These are phyloP conservation scores for Talaromyces amestolkiae DNA, from an alignment of 2,329 filamentous ascomycete genomes.

Conservation along the genomic window DNA sequence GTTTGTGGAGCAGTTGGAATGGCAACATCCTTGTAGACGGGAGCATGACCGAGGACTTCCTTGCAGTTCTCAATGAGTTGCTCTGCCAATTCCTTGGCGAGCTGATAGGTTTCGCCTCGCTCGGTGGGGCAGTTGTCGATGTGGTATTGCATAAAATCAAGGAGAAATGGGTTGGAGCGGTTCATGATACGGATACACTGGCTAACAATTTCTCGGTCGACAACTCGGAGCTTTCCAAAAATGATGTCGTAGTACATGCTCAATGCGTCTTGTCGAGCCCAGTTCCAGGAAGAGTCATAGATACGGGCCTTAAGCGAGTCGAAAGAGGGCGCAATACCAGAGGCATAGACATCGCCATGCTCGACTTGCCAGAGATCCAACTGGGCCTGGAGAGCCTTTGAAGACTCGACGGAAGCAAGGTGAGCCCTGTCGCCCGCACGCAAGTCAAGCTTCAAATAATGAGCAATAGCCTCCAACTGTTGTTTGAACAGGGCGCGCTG, in stretches of 20 bases:
- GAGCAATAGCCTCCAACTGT: conserved; percentile 88
- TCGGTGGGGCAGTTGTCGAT: conserved; percentile 98
- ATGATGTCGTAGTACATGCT: conserved; percentile 99
- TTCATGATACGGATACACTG: conserved; percentile 99
- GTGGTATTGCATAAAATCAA: conserved; percentile 99
- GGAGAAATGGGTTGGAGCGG: conserved; percentile 87
- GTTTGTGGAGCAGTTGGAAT: conserved; percentile 89
- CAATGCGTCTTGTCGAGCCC: conserved; percentile 94
- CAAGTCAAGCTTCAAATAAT: conserved; percentile 96
- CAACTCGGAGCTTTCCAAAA: conserved; percentile 86
- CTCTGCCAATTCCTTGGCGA: conserved; percentile 91
- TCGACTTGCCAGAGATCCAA: conserved; percentile 92
- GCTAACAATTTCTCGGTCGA: conserved; percentile 97
- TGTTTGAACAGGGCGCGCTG: conserved; percentile 97
- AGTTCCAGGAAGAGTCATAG: conserved; percentile 99
- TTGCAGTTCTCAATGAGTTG: conserved; percentile 97
- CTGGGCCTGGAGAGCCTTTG: conserved; percentile 85
- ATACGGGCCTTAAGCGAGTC: conserved; percentile 89
- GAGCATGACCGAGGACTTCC: conserved; percentile 78
- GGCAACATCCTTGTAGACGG: conserved; percentile 93
- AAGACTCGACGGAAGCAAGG: conserved; percentile 77
- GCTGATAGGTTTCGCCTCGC: conserved; percentile 92
- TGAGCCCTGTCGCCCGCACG: conserved; percentile 94
- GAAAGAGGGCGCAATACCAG: conserved; percentile 92
- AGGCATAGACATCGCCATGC: conserved; percentile 93